Base-by-base conservation (phyloP, 805 yeast genomes). In the Saccharomycopsis capsularis region DNA sequence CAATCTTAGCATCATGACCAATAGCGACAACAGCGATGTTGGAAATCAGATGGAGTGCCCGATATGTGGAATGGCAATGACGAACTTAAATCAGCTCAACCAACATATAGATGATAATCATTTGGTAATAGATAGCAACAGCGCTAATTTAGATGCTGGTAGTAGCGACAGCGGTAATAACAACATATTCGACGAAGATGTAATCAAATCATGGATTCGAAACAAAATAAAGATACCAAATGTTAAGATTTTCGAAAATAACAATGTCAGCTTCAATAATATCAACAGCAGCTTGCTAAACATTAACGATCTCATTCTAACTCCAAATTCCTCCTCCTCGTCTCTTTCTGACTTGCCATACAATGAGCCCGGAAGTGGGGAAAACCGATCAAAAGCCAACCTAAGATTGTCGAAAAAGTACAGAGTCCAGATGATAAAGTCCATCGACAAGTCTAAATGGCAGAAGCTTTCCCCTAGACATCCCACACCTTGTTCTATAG, bases 171-270 rank as follows among this genome's bases (percentile, higher is more conserved):
- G 23, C 36, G 36, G 40, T 27, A 39, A 19, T 30, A 32, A 27
- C 25, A 30, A 29, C 16, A 25, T 44, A 6, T 35, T 35, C 18
- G 45, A 32, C 18, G 51, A 50, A 16, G 51, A 47, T 23, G 41
- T 42, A 13, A 42, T 50, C 19, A 42, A 38, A 34, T 39, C 44
- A 7, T 50, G 54, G 54, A 27, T 50, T 11, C 47, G 42, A 37
- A 46, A 46, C 22, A 50, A 50, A 34, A 42, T 50, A 16, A 50
- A 50, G 34, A 40, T 49, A 4, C 50, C 52, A 7, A 36, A 44
- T 25, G 44, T 25, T 1, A 42, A 30, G 22, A 13, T 46, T 6
- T 42, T 47, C 4, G 47, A 46, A 16, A 40, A 4, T 16, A 40
- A 45, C 24, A 40, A 39, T 24, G 4, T 49, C 11, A 32, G 18